A percentile compares a stretch with the other conserved stretches of the same genome.
These are phyloP conservation scores for Moringa oleifera DNA, from an alignment of 345 rosid species.

Conservation along the genomic window DNA sequence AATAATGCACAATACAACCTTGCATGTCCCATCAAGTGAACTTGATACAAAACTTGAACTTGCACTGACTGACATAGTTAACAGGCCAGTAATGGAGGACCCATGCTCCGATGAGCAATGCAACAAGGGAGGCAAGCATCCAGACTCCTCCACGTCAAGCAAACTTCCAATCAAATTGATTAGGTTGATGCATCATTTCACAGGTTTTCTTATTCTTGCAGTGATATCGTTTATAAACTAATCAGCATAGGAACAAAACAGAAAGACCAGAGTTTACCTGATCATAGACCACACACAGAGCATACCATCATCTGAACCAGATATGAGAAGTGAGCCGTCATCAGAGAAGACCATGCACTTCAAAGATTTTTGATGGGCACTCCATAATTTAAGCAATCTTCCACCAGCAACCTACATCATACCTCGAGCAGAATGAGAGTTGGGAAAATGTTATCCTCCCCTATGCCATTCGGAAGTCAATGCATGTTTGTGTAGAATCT, in stretches of 20 bases:
- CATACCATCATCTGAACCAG: slow-evolving; percentile 46
- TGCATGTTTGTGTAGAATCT: slow-evolving; percentile 1
- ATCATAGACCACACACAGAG: slow-evolving; percentile 41
- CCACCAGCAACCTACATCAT: slow-evolving; percentile 36
- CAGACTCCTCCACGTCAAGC: slow-evolving; percentile 31
- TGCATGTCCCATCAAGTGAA: slow-evolving; percentile 49
- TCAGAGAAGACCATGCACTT: slow-evolving; percentile 40
- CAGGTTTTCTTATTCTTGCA: neutral
- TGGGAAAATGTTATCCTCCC: neutral
- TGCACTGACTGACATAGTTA: slow-evolving; percentile 22
- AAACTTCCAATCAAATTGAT: slow-evolving; percentile 23
- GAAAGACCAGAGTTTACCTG: slow-evolving; percentile 27
- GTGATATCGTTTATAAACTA: neutral
- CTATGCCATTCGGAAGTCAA: neutral
- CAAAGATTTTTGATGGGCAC: slow-evolving; percentile 34
- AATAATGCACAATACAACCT: slow-evolving; percentile 26
- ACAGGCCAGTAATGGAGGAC: slow-evolving; percentile 39
- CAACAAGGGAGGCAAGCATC: slow-evolving; percentile 23
- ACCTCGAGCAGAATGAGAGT: neutral
- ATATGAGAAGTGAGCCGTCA: slow-evolving; percentile 41
- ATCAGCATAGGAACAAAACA: neutral
- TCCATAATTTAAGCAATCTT: slow-evolving; percentile 42
- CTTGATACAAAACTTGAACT: slow-evolving; percentile 33
- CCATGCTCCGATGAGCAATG: slow-evolving; percentile 33
- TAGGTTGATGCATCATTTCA: slow-evolving; percentile 13